A percentile compares a stretch with the other conserved stretches of the same genome.
Evolutionary conservation across 345 rosid species (phyloP).

Genomic region (Salix exigua): DNA sequence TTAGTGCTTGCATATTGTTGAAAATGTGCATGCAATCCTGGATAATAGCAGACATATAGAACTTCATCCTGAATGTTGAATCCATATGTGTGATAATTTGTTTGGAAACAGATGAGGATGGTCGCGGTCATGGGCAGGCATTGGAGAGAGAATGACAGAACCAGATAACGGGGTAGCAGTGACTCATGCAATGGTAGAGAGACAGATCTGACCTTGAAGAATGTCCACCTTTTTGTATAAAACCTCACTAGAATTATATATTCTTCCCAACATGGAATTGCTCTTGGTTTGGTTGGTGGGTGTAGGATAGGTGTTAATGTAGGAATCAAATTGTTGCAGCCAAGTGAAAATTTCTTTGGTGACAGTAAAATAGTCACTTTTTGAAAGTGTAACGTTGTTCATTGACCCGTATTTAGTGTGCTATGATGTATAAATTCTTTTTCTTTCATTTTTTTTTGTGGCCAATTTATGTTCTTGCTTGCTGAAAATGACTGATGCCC

Average conservation of each 20-base stretch:
- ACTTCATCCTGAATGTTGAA: not conserved
- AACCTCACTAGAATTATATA: conserved; percentile 5
- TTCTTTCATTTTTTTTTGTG: not conserved
- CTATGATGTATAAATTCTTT: conserved; percentile 29
- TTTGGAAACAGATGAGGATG: conserved; percentile 39
- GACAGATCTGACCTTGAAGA: conserved; percentile 7
- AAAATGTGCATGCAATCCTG: not conserved
- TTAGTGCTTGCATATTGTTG: not conserved
- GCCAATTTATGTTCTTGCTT: not conserved
- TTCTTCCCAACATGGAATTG: not conserved
- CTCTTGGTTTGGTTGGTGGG: conserved; percentile 14
- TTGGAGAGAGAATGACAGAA: conserved; percentile 33
- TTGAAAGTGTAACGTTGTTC: conserved; percentile 28
- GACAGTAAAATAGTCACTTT: not conserved
- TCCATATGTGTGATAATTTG: not conserved
- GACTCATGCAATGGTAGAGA: conserved; percentile 2
- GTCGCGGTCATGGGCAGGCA: conserved; percentile 33
- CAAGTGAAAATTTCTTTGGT: conserved; percentile 11
- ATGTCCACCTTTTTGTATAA: conserved; percentile 19
- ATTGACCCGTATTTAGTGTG: conserved; percentile 14
- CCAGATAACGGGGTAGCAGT: conserved; percentile 10
- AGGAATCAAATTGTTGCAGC: conserved; percentile 21
- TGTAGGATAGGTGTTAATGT: conserved; percentile 21
- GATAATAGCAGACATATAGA: not conserved
- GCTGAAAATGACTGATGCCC: not conserved